Evolutionary conservation across 2,329 filamentous ascomycete species (phyloP).

Genomic region (Scleromitrula shiraiana): DNA sequence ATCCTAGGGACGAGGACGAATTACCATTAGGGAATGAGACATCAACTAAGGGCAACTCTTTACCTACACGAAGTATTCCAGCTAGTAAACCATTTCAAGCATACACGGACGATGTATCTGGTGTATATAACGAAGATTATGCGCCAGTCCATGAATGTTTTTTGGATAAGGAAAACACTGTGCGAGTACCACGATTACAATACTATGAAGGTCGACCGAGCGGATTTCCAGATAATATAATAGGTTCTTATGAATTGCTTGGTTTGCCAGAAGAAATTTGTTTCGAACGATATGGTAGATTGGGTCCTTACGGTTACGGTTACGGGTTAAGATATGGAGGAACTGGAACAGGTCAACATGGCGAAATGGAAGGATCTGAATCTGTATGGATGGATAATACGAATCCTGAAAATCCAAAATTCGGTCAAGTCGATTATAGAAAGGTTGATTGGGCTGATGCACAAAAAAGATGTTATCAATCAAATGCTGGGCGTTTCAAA

Average conservation of each 20-base stretch:
- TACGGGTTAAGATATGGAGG: conserved; percentile 75
- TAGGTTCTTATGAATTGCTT: conserved; percentile 80
- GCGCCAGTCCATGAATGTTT: conserved; percentile 62
- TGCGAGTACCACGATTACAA: conserved; percentile 61
- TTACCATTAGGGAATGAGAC: conserved; percentile 37
- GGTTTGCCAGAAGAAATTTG: conserved; percentile 78
- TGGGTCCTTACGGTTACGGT: conserved; percentile 83
- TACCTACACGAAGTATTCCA: conserved; percentile 34
- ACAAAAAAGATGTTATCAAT: conserved; percentile 63
- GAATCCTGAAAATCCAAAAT: conserved; percentile 15
- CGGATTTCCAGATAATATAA: conserved; percentile 75
- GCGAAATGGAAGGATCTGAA: conserved; percentile 73
- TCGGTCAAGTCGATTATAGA: conserved; percentile 67
- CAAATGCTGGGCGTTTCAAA: conserved; percentile 62
- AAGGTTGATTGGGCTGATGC: conserved; percentile 71
- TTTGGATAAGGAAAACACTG: conserved; percentile 57
- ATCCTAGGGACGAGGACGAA: conserved; percentile 60
- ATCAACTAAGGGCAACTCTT: conserved; percentile 24
- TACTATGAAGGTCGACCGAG: conserved; percentile 71
- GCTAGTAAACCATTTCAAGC: conserved; percentile 52
- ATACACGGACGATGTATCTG: conserved; percentile 45
- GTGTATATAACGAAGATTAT: conserved; percentile 43
- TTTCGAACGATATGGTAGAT: conserved; percentile 83
- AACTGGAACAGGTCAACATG: conserved; percentile 75
- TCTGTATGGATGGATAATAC: conserved; percentile 59